A percentile compares a stretch with the other conserved stretches of the same genome.
phyloP scores from a whole-genome alignment of 2,329 filamentous ascomycete genomes.

The Sporothrix brunneoviolacea region DNA sequence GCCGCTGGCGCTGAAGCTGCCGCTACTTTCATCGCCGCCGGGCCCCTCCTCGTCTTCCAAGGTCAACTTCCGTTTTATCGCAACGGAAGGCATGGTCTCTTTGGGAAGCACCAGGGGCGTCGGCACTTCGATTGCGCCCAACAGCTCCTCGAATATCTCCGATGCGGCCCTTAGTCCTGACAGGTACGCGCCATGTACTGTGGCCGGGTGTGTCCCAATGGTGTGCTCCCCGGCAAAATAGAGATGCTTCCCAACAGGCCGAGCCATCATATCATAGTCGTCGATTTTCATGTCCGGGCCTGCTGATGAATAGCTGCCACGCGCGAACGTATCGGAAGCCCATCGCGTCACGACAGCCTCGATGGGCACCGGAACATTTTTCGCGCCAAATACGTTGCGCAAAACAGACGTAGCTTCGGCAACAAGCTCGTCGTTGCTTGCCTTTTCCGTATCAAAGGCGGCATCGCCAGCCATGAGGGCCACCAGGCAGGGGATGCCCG shows the following conservation, averaged over 20 bases:
- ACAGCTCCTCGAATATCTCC: conserved; percentile 72
- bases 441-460: conserved; percentile 77
- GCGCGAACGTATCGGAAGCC: conserved; percentile 84
- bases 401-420: conserved; percentile 74
- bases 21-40: conserved; percentile 7
- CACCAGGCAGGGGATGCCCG: conserved; percentile 78
- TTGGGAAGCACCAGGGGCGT: conserved; percentile 66
- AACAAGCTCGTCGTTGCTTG: conserved; percentile 68
- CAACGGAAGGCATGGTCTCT: conserved; percentile 32
- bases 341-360: conserved; percentile 90
- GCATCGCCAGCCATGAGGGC: conserved; percentile 95
- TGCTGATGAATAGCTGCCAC: conserved; percentile 92
- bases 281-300: conserved; percentile 73
- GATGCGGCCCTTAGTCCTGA: conserved; percentile 85
- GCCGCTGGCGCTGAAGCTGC: conserved; percentile 23
- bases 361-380: conserved; percentile 64
- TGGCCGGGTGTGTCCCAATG: conserved; percentile 90
- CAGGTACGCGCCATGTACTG: conserved; percentile 92
- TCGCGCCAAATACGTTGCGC: conserved; percentile 62
- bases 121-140: conserved; percentile 74
- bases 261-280: conserved; percentile 90
- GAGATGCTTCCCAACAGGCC: conserved; percentile 67
- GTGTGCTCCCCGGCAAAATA: conserved; percentile 97
- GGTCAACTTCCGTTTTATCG: conserved; percentile 47
- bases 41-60: conserved; percentile 14